Percentiles rank a stretch among this genome's conserved stretches.
phyloP scores from a whole-genome alignment of 257 asterid genomes.

The Solanum piurae region DNA sequence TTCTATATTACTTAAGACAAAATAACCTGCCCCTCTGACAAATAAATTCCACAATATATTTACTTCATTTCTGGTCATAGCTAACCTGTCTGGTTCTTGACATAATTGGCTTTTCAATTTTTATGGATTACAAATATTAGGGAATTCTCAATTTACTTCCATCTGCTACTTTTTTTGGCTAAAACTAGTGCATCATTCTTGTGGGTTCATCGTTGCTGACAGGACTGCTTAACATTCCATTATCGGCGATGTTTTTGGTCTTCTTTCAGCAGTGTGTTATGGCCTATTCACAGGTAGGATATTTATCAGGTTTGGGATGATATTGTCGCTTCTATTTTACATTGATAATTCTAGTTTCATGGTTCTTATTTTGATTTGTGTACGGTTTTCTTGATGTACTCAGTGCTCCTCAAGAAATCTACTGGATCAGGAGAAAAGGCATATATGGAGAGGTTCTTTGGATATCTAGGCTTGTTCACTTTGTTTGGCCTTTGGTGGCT shows the following conservation, averaged over 20 bases:
- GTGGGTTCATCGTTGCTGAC: background rate
- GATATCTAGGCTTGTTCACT: constrained; percentile 61
- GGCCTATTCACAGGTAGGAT: constrained; percentile 64
- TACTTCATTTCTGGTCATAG: background rate
- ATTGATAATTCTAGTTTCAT: background rate
- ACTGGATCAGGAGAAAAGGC: constrained; percentile 66
- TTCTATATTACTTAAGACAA: background rate
- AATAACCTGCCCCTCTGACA: background rate
- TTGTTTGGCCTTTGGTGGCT: constrained; percentile 78
- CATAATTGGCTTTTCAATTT: background rate
- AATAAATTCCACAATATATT: background rate
- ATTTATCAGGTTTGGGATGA: background rate
- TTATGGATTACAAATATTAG: background rate
- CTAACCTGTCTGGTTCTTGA: background rate
- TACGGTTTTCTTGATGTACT: background rate
- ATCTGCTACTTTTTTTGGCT: background rate
- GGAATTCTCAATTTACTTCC: background rate
- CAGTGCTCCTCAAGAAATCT: constrained; percentile 73
- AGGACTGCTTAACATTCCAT: constrained; percentile 44
- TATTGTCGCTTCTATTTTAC: background rate
- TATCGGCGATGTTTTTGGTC: constrained; percentile 57
- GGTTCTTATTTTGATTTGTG: background rate
- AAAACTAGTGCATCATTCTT: background rate
- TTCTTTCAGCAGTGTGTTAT: constrained; percentile 59
- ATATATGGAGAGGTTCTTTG: constrained; percentile 61